Conservation (phyloP, 768 basidiomycete genomes). For the Kwoniella dendrophila region DNA sequence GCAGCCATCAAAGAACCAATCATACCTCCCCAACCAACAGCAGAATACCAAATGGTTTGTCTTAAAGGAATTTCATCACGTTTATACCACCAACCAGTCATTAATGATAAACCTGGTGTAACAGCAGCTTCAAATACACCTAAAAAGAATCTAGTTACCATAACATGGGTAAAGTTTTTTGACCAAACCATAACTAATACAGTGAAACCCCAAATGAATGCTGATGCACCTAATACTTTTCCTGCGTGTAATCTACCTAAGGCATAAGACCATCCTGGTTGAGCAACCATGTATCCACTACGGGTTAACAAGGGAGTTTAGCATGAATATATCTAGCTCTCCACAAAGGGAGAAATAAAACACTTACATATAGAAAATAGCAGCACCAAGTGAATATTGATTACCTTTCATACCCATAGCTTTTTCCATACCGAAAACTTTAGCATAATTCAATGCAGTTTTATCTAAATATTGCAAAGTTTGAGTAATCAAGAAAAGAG, state of each 20-base stretch:
- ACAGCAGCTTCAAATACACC: slow-evolving; percentile 55
- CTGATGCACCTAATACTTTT: slow-evolving; percentile 51
- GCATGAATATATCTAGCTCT: not conserved
- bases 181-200: slow-evolving; percentile 52
- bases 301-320: slow-evolving; percentile 19
- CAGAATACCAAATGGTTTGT: slow-evolving; percentile 56
- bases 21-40: slow-evolving; percentile 56
- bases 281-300: slow-evolving; percentile 51
- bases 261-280: slow-evolving; percentile 47
- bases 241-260: slow-evolving; percentile 54
- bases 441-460: slow-evolving; percentile 53
- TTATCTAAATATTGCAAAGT: slow-evolving; percentile 51
- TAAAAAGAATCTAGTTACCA: slow-evolving; percentile 55
- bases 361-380: slow-evolving; percentile 39
- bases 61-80: slow-evolving; percentile 50
- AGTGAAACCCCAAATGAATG: slow-evolving; percentile 52
- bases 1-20: slow-evolving; percentile 56
- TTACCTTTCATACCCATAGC: slow-evolving; percentile 48
- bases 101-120: slow-evolving; percentile 54
- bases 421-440: slow-evolving; percentile 55
- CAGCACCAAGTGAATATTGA: slow-evolving; percentile 43
- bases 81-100: slow-evolving; percentile 55
- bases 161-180: slow-evolving; percentile 49
- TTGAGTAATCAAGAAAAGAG: slow-evolving; percentile 54
- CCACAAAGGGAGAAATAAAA: not conserved